A percentile compares a stretch with the other conserved stretches of the same genome.
Conservation (phyloP, 2,329 filamentous ascomycete species). For the Fusarium brevicatenulatum region DNA sequence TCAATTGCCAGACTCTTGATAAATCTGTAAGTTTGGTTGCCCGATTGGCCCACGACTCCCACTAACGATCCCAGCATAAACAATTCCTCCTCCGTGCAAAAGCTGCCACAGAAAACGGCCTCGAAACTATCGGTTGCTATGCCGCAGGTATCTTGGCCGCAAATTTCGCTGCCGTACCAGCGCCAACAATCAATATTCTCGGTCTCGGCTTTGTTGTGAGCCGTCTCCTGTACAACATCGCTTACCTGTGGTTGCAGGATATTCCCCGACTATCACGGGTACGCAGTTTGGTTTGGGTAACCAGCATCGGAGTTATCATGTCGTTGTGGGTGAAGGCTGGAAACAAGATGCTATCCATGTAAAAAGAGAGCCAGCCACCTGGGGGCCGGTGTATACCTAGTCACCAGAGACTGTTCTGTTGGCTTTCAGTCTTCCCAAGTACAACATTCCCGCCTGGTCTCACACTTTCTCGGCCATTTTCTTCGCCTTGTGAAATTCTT, state of each 20-base stretch:
- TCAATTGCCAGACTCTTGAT: constrained; percentile 47
- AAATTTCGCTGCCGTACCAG: constrained; percentile 55
- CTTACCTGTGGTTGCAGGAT: constrained; percentile 57
- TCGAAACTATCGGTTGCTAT: constrained; percentile 58
- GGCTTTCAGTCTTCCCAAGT: background rate
- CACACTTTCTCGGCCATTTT: constrained; percentile 16
- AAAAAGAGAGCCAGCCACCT: background rate
- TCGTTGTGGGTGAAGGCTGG: constrained; percentile 57
- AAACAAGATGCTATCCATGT: constrained; percentile 30
- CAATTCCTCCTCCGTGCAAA: constrained; percentile 65
- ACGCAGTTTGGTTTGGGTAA: constrained; percentile 53
- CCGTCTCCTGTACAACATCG: constrained; percentile 54
- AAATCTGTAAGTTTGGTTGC: constrained; percentile 38
- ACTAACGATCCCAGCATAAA: constrained; percentile 55
- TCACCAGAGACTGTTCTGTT: background rate
- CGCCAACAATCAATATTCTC: constrained; percentile 53
- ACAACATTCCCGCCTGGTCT: background rate
- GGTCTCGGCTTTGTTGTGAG: constrained; percentile 52
- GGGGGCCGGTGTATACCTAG: background rate
- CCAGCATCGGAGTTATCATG: constrained; percentile 48
- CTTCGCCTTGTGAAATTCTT: constrained; percentile 11
- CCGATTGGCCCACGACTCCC: background rate
- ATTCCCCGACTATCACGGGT: constrained; percentile 51
- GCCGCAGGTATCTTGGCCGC: constrained; percentile 57
- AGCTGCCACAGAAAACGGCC: constrained; percentile 57